Evolutionary conservation across 345 rosid species (phyloP), one percentile per base, ranked within the genome.

Genomic region (Turnera subulata): DNA sequence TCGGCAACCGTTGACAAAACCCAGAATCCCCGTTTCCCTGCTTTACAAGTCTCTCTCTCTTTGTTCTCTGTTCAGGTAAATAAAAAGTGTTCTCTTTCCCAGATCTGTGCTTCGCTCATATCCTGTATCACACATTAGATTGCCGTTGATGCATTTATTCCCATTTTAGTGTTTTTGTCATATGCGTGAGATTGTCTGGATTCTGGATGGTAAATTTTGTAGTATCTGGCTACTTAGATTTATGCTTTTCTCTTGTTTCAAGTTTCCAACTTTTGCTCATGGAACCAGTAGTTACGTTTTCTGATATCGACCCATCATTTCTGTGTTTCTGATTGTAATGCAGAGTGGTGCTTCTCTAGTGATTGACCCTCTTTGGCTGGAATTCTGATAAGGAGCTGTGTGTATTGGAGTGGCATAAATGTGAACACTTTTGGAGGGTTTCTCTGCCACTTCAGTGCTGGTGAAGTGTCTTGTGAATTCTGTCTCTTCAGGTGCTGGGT

Each of bases 81-180:
- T 29, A 45, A 2, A 20, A 6, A 26, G 50, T 15, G 56, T 8
- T 33, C 40, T 33, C 12, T 42, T 45, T 52, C 45, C n/a, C n/a
- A 56, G 80, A 75, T 75, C 76, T 49, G 47, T 66, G 47, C 18
- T n/a, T 11, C 12, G 45, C 45, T 16, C 45, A 37, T 42, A 5
- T 42, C 16, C 14, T 11, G n/a, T 6, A 8, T 4, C 12, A 13
- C 14, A 4, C 16, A 11, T 4, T 6, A 42, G 7, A 6, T 42
- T 42, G 4, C n/a, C n/a, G 14, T 42, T 45, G 21, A 40, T 59
- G 33, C 52, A 50, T 60, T 47, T 23, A 47, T 47, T 60, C 38
- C 12, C 53, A 12, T 15, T 38, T 20, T 47, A 6, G 11, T 38
- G 6, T 5, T 22, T 18, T 26, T 53, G 29, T 10, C 12, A n/a